phyloP scores from a whole-genome alignment of 306 rosid genomes.

The Arachis stenosperma region DNA sequence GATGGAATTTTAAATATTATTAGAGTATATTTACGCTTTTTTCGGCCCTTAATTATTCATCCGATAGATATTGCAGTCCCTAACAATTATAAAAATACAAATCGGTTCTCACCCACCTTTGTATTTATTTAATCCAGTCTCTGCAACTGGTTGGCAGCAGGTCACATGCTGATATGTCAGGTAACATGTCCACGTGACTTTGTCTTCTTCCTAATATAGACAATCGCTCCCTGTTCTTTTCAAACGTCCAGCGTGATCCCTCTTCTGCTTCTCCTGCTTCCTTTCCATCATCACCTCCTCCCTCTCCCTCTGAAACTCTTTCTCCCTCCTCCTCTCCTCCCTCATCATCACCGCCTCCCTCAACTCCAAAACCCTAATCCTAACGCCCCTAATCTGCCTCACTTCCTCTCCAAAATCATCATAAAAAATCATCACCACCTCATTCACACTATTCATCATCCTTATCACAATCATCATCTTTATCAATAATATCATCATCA shows the following conservation, averaged over 20 bases:
- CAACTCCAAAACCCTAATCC: conserved; percentile 57
- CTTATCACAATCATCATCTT: conserved; percentile 37
- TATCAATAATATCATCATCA: conserved; percentile 39
- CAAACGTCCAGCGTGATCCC: neutral
- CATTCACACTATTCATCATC: conserved; percentile 17
- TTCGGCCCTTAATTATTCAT: too few relatives aligned
- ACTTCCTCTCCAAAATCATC: conserved; percentile 40
- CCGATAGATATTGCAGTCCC: too few relatives aligned
- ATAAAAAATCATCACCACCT: conserved; percentile 40
- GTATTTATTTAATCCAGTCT: too few relatives aligned
- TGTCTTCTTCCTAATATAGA: too few relatives aligned
- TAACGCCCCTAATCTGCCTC: conserved; percentile 38
- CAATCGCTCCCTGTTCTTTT: too few relatives aligned
- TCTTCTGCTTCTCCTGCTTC: conserved; percentile 6
- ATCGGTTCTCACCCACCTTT: too few relatives aligned
- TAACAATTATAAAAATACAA: too few relatives aligned
- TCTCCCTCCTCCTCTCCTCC: conserved; percentile 77
- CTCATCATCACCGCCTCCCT: conserved; percentile 67
- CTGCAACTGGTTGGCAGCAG: too few relatives aligned
- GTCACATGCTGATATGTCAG: too few relatives aligned
- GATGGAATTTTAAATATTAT: too few relatives aligned
- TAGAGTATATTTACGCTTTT: too few relatives aligned
- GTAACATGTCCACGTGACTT: too few relatives aligned
- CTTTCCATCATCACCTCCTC: conserved; percentile 10
- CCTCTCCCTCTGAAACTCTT: conserved; percentile 63